Percentiles rank a stretch among this genome's conserved stretches.
Conservation (phyloP, 2,329 filamentous ascomycete species). For the Fusarium sp. region DNA sequence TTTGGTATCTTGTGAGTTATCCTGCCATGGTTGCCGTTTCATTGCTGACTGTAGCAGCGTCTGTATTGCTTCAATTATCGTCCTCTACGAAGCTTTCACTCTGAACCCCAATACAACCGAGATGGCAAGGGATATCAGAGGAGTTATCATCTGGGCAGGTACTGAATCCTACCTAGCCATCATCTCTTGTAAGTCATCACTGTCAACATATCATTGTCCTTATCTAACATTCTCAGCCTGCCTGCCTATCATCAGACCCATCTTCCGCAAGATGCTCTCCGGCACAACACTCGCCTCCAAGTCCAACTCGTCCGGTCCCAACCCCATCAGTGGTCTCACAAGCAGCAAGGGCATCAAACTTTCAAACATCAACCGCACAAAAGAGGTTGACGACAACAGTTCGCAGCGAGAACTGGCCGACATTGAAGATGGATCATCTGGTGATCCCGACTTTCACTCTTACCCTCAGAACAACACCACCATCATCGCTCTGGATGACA, state of each 20-base stretch:
- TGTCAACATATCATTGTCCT: not conserved
- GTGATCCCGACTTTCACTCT: conserved; percentile 19
- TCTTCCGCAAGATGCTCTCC: conserved; percentile 21
- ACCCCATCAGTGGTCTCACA: conserved; percentile 29
- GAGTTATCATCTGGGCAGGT: conserved; percentile 34
- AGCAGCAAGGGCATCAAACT: conserved; percentile 33
- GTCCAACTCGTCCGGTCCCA: conserved; percentile 20
- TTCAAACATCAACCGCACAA: conserved; percentile 18
- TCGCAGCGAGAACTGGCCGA: conserved; percentile 29
- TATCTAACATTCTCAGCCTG: conserved; percentile 20
- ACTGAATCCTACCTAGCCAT: conserved; percentile 26
- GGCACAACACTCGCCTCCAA: conserved; percentile 24
- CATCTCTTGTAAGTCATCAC: conserved; percentile 29
- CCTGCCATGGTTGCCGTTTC: not conserved
- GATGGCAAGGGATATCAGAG: conserved; percentile 27
- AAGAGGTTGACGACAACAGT: conserved; percentile 31
- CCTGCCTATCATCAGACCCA: conserved; percentile 26
- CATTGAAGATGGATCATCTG: conserved; percentile 29
- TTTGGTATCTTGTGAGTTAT: conserved; percentile 35
- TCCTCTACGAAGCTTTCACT: conserved; percentile 27
- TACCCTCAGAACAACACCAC: conserved; percentile 16
- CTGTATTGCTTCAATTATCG: conserved; percentile 23
- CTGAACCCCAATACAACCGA: conserved; percentile 25
- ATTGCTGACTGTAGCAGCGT: not conserved
- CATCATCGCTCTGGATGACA: conserved; percentile 8